Evolutionary conservation across 2,329 filamentous ascomycete genomes (phyloP), one percentile per base, ranked within the genome.

Genomic region (Metarhizium rileyi): DNA sequence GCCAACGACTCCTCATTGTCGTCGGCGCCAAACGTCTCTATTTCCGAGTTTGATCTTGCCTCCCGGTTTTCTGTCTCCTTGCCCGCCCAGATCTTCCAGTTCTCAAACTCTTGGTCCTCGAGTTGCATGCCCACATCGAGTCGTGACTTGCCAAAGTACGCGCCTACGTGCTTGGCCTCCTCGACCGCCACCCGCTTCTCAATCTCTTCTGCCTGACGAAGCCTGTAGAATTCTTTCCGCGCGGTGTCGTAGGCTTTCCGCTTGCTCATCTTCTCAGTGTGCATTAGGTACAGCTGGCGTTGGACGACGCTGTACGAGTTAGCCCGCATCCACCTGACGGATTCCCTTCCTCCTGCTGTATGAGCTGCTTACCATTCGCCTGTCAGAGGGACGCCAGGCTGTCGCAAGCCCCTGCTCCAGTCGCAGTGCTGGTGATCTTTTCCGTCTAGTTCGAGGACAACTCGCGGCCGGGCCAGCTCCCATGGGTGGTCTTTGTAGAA

Each of bases 401-500:
- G 93, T 59, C 76, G 72, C 57, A 95, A 67, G 23, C 76, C 80
- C 59, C 68, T 82, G 58, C 84, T 86, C 91, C 91, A 97, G 66
- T 96, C 81, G 60, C 81, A 83, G 49, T 70, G 74, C 64, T 84
- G 80, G 47, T 80, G 74, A 62, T 98, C 91, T 63, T 85, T 86
- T 48, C 93, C 93, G 61, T 91, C 86, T 57, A 83, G 74, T 70
- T 98, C 93, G 9, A 97, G 71, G 44, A 98, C 74, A 51, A 95
- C 76, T 57, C 88, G 78, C 49, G 93, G 93, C 54, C 91, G 78
- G 18, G 93, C 93, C 62, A 98, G 72, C 70, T 98, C 93, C 93
- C 93, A 98, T 5, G 93, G 93, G 65, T 98, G 93, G 66, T 98
- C 91, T 61, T 77, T 81, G 73, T 87, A 98, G 71, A 97, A 98